These are phyloP conservation scores for Calonectria pauciramosa DNA, from an alignment of 2,329 filamentous ascomycete species.

Conservation along the genomic window DNA sequence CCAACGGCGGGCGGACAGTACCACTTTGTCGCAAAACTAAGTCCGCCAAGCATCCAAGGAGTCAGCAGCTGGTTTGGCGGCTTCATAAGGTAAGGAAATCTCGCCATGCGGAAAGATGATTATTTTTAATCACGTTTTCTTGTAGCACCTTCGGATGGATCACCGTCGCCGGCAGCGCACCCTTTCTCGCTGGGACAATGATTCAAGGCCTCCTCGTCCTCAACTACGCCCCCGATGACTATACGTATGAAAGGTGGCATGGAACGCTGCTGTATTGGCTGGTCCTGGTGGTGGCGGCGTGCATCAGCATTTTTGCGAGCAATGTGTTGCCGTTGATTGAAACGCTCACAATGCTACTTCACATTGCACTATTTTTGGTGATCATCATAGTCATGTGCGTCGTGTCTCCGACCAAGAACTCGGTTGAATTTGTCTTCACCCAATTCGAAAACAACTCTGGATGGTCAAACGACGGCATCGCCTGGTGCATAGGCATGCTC, in stretches of 20 bases:
- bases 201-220: slow-evolving; percentile 35
- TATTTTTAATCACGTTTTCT: neutral
- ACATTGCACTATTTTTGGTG: slow-evolving; percentile 27
- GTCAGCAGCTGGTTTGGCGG: slow-evolving; percentile 34
- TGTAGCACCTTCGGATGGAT: slow-evolving; percentile 34
- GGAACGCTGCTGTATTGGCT: slow-evolving; percentile 37
- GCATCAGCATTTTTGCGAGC: slow-evolving; percentile 31
- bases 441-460: slow-evolving; percentile 37
- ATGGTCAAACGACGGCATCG: slow-evolving; percentile 29
- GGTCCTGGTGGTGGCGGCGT: slow-evolving; percentile 6
- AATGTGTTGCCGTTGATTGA: slow-evolving; percentile 29
- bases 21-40: slow-evolving; percentile 32
- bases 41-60: neutral
- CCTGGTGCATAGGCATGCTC: slow-evolving; percentile 37
- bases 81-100: slow-evolving; percentile 29
- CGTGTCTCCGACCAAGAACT: slow-evolving; percentile 27
- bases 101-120: neutral
- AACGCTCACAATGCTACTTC: slow-evolving; percentile 28
- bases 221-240: slow-evolving; percentile 28
- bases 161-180: slow-evolving; percentile 27
- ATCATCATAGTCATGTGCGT: slow-evolving; percentile 29
- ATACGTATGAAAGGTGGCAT: slow-evolving; percentile 34
- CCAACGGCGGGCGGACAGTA: slow-evolving; percentile 36
- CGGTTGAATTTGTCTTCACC: slow-evolving; percentile 30
- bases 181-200: slow-evolving; percentile 35